Evolutionary conservation across 1,284 basidiomycete genomes (phyloP).

Genomic region (Filobasidium uniguttulatum): DNA sequence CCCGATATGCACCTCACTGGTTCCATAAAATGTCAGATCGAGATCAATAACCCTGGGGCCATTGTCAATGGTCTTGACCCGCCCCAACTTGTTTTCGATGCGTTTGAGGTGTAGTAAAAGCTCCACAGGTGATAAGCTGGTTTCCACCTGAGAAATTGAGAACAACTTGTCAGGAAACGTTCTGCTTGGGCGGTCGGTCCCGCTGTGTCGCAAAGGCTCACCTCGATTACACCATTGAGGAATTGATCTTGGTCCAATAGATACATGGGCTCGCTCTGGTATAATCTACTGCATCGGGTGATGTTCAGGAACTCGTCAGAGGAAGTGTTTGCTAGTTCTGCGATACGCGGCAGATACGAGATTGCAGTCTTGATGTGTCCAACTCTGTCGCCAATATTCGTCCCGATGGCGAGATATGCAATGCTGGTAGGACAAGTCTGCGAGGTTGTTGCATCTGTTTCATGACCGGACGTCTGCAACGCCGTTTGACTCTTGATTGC

Average conservation of each 20-base stretch:
- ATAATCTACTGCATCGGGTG: conserved; percentile 76
- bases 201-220: conserved; percentile 43
- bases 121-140: conserved; percentile 49
- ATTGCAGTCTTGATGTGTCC: conserved; percentile 69
- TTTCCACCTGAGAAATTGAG: conserved; percentile 49
- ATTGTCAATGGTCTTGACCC: conserved; percentile 67
- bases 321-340: conserved; percentile 14
- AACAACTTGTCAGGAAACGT: not conserved
- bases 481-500: not conserved
- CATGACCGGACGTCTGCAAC: not conserved
- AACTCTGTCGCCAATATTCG: conserved; percentile 79
- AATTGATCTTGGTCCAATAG: conserved; percentile 78
- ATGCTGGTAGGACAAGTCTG: too few species aligned
- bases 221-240: conserved; percentile 79
- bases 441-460: not conserved
- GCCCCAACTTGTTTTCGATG: conserved; percentile 63
- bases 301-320: conserved; percentile 37
- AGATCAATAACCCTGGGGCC: conserved; percentile 85
- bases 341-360: conserved; percentile 42
- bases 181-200: not conserved
- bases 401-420: conserved; percentile 71
- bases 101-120: conserved; percentile 58
- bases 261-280: conserved; percentile 94
- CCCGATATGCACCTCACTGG: conserved; percentile 48
- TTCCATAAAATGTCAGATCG: conserved; percentile 72